These are phyloP conservation scores for Penicillium nordicum DNA, from an alignment of 2,329 filamentous ascomycete genomes.

Conservation along the genomic window DNA sequence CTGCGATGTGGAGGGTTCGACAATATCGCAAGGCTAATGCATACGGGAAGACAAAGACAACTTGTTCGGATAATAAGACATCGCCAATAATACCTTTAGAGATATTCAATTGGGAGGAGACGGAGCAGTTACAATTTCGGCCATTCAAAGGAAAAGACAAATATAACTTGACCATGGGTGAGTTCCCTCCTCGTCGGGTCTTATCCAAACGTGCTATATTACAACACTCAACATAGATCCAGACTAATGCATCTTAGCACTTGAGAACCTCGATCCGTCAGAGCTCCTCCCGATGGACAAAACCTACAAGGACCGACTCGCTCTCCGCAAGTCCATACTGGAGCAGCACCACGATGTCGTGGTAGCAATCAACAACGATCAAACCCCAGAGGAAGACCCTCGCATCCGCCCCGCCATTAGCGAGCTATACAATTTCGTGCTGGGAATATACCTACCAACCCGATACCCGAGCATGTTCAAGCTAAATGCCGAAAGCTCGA, in stretches of 20 bases:
- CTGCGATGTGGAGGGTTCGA: neutral
- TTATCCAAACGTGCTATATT: neutral
- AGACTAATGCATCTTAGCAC: conserved; percentile 37
- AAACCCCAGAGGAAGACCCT: conserved; percentile 31
- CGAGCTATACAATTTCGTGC: conserved; percentile 53
- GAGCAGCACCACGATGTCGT: conserved; percentile 41
- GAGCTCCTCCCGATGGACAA: conserved; percentile 59
- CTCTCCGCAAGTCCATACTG: conserved; percentile 49
- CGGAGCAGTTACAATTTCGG: conserved; percentile 52
- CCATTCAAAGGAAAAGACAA: conserved; percentile 60
- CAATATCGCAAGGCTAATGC: neutral
- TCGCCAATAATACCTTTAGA: conserved; percentile 41
- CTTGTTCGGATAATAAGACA: conserved; percentile 14
- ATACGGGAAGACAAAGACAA: neutral
- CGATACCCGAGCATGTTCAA: conserved; percentile 56
- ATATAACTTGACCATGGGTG: conserved; percentile 64
- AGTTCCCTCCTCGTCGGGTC: conserved; percentile 1
- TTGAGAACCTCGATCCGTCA: conserved; percentile 52
- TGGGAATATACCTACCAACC: conserved; percentile 53
- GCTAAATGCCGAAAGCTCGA: conserved; percentile 18
- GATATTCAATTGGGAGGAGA: conserved; percentile 51
- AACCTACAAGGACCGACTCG: conserved; percentile 54
- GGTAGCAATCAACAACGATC: conserved; percentile 37
- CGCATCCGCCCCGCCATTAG: conserved; percentile 48
- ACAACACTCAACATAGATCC: conserved; percentile 1